Evolutionary conservation across 2,329 filamentous ascomycete species (phyloP).

Genomic region (Penicillium palitans): DNA sequence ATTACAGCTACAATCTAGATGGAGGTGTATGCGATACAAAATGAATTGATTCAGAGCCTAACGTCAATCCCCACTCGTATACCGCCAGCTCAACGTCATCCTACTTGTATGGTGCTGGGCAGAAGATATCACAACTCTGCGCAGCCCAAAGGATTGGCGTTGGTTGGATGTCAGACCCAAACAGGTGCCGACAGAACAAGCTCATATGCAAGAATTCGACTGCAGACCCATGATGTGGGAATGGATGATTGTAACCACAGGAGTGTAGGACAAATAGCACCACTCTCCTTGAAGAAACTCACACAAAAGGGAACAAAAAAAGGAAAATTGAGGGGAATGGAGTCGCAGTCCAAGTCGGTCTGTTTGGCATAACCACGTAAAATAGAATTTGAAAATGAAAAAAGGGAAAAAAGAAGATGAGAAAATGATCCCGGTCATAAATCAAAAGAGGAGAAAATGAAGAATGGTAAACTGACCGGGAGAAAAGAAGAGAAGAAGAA

Average conservation of each 20-base stretch:
- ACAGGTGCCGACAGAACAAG: slow-evolving; percentile 13
- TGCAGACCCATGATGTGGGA: slow-evolving; percentile 16
- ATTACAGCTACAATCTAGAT: slow-evolving; percentile 3
- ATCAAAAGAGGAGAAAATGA: slow-evolving; percentile 19
- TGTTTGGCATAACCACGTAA: slow-evolving; percentile 46
- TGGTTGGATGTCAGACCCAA: slow-evolving; percentile 12
- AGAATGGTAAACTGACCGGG: slow-evolving; percentile 22
- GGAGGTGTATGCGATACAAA: slow-evolving; percentile 13
- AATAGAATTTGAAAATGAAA: slow-evolving; percentile 13
- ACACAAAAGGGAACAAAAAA: slow-evolving; percentile 37
- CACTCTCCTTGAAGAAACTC: slow-evolving; percentile 40
- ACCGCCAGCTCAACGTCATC: slow-evolving; percentile 13
- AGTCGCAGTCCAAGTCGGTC: slow-evolving; percentile 41
- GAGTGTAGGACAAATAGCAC: slow-evolving; percentile 18
- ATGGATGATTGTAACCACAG: slow-evolving; percentile 23
- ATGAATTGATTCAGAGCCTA: slow-evolving; percentile 22
- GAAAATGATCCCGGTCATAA: slow-evolving; percentile 25
- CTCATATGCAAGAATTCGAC: slow-evolving; percentile 14
- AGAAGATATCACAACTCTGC: slow-evolving; percentile 34
- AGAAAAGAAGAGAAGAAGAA: slow-evolving; percentile 35
- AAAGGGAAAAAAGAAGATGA: slow-evolving; percentile 10
- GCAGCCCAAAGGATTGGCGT: slow-evolving; percentile 1
- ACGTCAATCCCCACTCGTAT: slow-evolving; percentile 19
- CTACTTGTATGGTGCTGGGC: not conserved
- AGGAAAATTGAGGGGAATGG: slow-evolving; percentile 13